phyloP scores from a whole-genome alignment of 2,329 filamentous ascomycete species.

The Diaporthe humulicola region DNA sequence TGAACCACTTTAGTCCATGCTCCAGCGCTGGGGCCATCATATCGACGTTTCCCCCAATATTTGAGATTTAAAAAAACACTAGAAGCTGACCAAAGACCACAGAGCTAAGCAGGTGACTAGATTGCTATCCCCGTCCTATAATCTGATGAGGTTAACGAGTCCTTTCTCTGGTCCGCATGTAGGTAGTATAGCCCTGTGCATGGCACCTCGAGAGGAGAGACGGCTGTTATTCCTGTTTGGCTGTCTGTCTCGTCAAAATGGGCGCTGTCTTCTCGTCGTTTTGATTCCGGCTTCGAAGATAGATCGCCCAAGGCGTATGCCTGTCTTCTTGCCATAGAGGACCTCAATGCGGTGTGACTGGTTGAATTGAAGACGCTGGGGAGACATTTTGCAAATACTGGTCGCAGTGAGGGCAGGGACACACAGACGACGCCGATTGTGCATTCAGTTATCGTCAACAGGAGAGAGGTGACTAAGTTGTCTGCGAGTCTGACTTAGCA shows the following conservation, averaged over 20 bases:
- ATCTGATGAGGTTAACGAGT: neutral
- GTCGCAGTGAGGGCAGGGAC: conserved; percentile 1
- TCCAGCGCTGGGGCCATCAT: neutral
- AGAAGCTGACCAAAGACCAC: too few species aligned
- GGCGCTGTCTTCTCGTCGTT: neutral
- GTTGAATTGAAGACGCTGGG: neutral
- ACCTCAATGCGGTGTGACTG: neutral
- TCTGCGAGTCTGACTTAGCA: neutral
- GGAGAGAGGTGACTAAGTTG: neutral
- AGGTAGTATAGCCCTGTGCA: neutral
- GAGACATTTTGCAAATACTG: conserved; percentile 9
- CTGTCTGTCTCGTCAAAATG: neutral
- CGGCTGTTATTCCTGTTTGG: neutral
- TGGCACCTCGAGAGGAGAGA: neutral
- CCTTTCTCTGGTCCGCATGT: neutral
- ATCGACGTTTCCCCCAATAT: neutral
- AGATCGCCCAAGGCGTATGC: neutral
- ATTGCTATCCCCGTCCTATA: neutral
- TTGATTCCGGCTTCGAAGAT: conserved; percentile 11
- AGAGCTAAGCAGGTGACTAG: neutral
- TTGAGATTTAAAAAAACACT: neutral
- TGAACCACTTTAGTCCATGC: neutral
- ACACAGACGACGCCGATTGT: conserved; percentile 21
- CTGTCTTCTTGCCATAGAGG: neutral
- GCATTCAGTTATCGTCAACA: conserved; percentile 13